Conservation (phyloP, 83 land plant genomes). For the Diphasiastrum complanatum region DNA sequence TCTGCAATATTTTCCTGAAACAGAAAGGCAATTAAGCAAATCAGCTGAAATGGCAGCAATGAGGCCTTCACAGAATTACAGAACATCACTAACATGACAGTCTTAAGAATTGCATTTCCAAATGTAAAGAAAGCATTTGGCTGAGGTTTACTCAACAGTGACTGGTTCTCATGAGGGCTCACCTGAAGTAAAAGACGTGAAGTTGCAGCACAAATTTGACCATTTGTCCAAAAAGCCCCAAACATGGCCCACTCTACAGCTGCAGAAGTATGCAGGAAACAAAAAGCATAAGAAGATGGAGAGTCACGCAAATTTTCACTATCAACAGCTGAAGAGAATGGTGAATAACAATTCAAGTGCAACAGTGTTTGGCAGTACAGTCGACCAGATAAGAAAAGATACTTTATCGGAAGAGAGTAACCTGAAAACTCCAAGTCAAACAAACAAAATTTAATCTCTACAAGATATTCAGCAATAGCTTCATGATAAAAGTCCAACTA, state of each 20-base stretch:
- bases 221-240: constrained; percentile 99
- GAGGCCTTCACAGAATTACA: neutral
- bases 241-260: constrained; percentile 96
- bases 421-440: no score
- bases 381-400: no score
- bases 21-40: neutral
- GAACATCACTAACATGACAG: neutral
- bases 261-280: constrained; percentile 18
- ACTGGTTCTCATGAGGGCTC: constrained; percentile 20
- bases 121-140: neutral
- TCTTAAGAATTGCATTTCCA: neutral
- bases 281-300: neutral
- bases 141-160: neutral
- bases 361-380: no score
- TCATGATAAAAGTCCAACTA: no score
- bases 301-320: no score
- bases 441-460: no score
- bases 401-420: no score
- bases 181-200: constrained; percentile 97
- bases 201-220: constrained; percentile 99
- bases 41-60: neutral
- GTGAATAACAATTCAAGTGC: constrained; percentile 7
- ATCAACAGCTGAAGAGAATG: no score
- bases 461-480: no score
- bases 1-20: constrained; percentile 79